Evolutionary conservation across 805 yeast genomes (phyloP).

Genomic region (Nakazawaea anatomiae): DNA sequence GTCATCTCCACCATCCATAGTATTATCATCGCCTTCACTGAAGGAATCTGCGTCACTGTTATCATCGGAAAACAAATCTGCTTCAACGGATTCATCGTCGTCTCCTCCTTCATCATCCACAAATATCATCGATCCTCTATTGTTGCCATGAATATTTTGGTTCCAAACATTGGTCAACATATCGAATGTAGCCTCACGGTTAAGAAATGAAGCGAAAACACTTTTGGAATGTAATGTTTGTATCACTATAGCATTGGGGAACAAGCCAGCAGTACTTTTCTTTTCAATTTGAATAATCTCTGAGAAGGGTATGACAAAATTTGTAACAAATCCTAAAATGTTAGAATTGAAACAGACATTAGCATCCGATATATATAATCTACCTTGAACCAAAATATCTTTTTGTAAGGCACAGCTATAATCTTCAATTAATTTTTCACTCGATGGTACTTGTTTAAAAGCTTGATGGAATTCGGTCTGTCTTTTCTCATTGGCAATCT

Average conservation of each 20-base stretch:
- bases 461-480: conserved; percentile 56
- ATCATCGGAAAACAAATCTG: conserved; percentile 19
- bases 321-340: conserved; percentile 62
- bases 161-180: conserved; percentile 61
- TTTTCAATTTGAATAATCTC: conserved; percentile 63
- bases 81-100: conserved; percentile 23
- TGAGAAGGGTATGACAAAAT: conserved; percentile 47
- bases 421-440: conserved; percentile 54
- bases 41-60: conserved; percentile 12
- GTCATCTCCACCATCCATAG: conserved; percentile 2
- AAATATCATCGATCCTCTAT: conserved; percentile 9
- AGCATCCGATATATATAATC: conserved; percentile 49
- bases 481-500: conserved; percentile 39
- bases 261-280: conserved; percentile 57
- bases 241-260: conserved; percentile 64
- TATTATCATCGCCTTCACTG: conserved; percentile 3
- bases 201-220: conserved; percentile 58
- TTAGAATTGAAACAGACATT: conserved; percentile 61
- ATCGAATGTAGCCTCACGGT: conserved; percentile 49
- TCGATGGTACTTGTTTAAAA: conserved; percentile 44
- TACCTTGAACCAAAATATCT: conserved; percentile 65
- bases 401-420: conserved; percentile 60
- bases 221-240: conserved; percentile 58
- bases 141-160: conserved; percentile 25
- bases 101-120: conserved; percentile 19